Evolutionary conservation across 495 filamentous ascomycete genomes (phyloP).

Genomic region (Amniculicola lignicola): DNA sequence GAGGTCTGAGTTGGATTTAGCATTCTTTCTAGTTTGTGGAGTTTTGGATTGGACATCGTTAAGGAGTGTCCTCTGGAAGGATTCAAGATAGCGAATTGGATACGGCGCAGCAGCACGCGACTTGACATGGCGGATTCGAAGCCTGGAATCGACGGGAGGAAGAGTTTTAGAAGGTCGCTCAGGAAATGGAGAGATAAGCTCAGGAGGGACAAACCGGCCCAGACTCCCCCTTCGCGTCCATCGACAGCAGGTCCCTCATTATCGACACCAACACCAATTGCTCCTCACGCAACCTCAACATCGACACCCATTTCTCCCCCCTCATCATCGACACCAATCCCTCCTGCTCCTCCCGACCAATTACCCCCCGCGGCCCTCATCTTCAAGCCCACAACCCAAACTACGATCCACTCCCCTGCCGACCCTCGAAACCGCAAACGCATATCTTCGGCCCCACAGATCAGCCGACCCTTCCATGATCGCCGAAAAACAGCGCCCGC

Average conservation of each 20-base stretch:
- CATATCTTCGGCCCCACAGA: neutral
- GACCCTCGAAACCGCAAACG: conserved; percentile 1
- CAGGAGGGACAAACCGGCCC: neutral
- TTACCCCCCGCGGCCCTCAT: too few species aligned
- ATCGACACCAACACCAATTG: neutral
- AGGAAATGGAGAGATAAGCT: neutral
- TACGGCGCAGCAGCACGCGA: too few species aligned
- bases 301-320: too few species aligned
- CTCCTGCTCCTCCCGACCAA: neutral
- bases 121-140: too few species aligned
- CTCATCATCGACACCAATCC: neutral
- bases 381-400: conserved; percentile 6
- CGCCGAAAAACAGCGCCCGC: conserved; percentile 1
- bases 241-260: neutral
- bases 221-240: too few species aligned
- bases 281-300: neutral
- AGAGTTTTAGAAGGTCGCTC: neutral
- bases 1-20: too few species aligned
- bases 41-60: too few species aligned
- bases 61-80: too few species aligned
- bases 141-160: too few species aligned
- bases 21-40: too few species aligned
- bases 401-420: conserved; percentile 10
- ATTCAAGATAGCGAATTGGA: too few species aligned
- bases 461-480: neutral